Percentiles rank a stretch among this genome's conserved stretches.
phyloP scores from a whole-genome alignment of 1,139 yeast species.

The Geotrichum aggregatum region DNA sequence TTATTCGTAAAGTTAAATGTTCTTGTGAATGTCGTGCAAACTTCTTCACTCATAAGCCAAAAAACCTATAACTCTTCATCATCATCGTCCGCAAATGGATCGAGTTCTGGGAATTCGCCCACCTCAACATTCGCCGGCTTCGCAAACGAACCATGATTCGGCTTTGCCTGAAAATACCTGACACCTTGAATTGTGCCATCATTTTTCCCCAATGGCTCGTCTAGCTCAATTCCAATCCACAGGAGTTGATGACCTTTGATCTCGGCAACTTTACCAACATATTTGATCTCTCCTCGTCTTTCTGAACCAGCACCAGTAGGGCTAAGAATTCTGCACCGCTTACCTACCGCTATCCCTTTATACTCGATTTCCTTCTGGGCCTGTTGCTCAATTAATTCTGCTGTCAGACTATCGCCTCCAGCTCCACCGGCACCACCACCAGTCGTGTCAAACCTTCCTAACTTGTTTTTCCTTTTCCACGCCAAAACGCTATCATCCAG shows the following conservation, averaged over 20 bases:
- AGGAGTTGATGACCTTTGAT: constrained; percentile 38
- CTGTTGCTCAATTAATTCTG: constrained; percentile 31
- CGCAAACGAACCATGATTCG: constrained; percentile 51
- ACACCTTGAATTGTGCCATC: constrained; percentile 69
- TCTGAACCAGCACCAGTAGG: constrained; percentile 38
- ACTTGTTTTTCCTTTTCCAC: constrained; percentile 65
- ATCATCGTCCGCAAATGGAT: constrained; percentile 32
- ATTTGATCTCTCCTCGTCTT: constrained; percentile 65
- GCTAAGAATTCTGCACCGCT: constrained; percentile 41
- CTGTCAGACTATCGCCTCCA: too few relatives aligned
- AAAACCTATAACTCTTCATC: constrained; percentile 19
- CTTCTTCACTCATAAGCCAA: background rate
- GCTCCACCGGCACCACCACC: too few relatives aligned
- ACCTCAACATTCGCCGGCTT: constrained; percentile 38
- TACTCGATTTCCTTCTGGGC: constrained; percentile 34
- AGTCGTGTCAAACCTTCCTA: constrained; percentile 70
- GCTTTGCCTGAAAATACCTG: constrained; percentile 55
- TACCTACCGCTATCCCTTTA: constrained; percentile 36
- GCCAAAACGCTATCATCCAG: constrained; percentile 60
- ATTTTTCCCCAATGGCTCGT: constrained; percentile 64
- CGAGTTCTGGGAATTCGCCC: constrained; percentile 39
- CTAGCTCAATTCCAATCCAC: constrained; percentile 81
- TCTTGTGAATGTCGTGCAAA: background rate
- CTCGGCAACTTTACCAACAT: constrained; percentile 61
- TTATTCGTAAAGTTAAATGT: background rate